Base-by-base conservation (phyloP, 345 rosid genomes). In the Microthlaspi erraticum region DNA sequence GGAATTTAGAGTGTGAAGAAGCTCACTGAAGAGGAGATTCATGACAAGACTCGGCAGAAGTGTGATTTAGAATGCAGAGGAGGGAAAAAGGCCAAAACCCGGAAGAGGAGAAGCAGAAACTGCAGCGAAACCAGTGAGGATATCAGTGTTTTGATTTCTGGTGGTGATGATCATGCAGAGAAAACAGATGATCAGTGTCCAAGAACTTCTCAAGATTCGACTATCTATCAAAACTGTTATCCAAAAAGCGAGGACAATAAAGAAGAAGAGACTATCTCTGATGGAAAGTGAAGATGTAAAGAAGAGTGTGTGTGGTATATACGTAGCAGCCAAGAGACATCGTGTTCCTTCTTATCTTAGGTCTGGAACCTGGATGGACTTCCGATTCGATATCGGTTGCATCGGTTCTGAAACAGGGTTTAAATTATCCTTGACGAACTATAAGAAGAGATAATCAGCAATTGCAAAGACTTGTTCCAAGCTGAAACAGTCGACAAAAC, bases 311-410 rank as follows among this genome's bases (percentile, higher is more conserved):
- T 82, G 97, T 43, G 81, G 80, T 81, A 87, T 94, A 75, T 94
- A 94, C 68, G 44, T 82, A 38, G 92, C 88, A 74, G 99, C 99
- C 74, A 95, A 76, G 84, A 95, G 86, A 75, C 98, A 92, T 78
- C 83, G n/a, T n/a, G n/a, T n/a, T n/a, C n/a, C n/a, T n/a, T n/a
- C n/a, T n/a, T 95, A 8, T 88, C 91, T 33, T 10, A 84, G 79
- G 52, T 46, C 50, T 11, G 83, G 88, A 66, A 71, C 49, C 6
- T 93, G 96, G 98, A 87, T 88, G 90, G 86, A 87, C 70, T 83
- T 86, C 12, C 78, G 77, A 2, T 73, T 46, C 33, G 91, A 83
- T 41, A 54, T 70, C 3, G 86, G 85, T 42, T 67, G 70, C 41
- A 70, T 91, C 50, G 78, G 84, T 29, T 8, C 73, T 51, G 84